Evolutionary conservation across 331 rosid genomes (phyloP).

Genomic region (Acacia pycnantha): DNA sequence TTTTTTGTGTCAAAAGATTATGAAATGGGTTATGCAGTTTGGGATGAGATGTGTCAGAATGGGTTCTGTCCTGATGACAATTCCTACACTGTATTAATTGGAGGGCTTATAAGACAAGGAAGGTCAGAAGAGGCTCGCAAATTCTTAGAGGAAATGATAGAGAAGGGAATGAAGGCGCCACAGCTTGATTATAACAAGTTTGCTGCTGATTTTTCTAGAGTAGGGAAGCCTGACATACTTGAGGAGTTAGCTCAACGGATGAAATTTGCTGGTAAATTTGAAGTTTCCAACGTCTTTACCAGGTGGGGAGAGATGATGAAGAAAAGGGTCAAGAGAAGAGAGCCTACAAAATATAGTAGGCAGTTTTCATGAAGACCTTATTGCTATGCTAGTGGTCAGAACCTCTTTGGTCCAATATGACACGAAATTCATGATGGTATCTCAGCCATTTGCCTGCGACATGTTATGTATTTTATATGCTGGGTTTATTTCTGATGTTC

Average conservation of each 20-base stretch:
- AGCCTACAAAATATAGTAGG: conserved; percentile 28
- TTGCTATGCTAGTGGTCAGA: conserved; percentile 17
- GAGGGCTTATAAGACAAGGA: conserved; percentile 67
- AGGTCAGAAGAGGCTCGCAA: conserved; percentile 65
- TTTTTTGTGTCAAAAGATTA: conserved; percentile 62
- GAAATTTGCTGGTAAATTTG: conserved; percentile 74
- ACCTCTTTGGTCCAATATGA: conserved; percentile 6
- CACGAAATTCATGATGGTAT: conserved; percentile 1
- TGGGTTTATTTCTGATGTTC: not conserved
- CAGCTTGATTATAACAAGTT: conserved; percentile 85
- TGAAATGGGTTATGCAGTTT: conserved; percentile 56
- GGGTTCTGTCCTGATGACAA: conserved; percentile 82
- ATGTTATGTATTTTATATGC: not conserved
- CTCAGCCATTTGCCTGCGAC: not conserved
- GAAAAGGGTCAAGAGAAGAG: conserved; percentile 55
- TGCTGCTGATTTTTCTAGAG: conserved; percentile 72
- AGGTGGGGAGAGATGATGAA: conserved; percentile 82
- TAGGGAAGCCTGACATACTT: conserved; percentile 70
- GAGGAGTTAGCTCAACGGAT: conserved; percentile 74
- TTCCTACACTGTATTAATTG: conserved; percentile 66
- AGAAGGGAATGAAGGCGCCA: conserved; percentile 89
- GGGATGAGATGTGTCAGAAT: conserved; percentile 67
- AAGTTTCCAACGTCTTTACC: conserved; percentile 63
- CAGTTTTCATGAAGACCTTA: conserved; percentile 37
- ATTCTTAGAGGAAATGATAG: conserved; percentile 77